Percentiles rank a stretch among this genome's conserved stretches.
phyloP scores from a whole-genome alignment of 805 yeast genomes.

The Spathaspora girioi region DNA sequence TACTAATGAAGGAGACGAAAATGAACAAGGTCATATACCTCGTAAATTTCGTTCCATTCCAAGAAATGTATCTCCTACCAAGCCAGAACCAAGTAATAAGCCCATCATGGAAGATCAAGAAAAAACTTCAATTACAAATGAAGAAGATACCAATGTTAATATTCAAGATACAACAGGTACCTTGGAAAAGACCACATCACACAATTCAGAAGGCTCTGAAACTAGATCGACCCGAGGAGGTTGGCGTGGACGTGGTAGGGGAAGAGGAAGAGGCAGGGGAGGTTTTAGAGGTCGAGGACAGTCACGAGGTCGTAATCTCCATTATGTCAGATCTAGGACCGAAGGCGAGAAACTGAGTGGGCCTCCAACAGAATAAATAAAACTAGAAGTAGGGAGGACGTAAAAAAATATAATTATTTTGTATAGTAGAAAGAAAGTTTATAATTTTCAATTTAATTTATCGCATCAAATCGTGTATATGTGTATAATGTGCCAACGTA shows the following conservation, averaged over 20 bases:
- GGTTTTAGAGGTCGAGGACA: conserved; percentile 4
- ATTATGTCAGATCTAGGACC: conserved; percentile 18
- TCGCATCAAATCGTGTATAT: background rate
- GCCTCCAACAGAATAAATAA: background rate
- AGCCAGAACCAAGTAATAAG: background rate
- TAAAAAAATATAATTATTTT: background rate
- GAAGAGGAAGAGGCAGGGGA: conserved; percentile 9
- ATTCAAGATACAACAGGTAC: background rate
- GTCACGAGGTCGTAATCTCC: conserved; percentile 18
- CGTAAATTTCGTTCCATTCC: conserved; percentile 2
- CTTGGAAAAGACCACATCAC: background rate
- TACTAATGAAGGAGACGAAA: background rate
- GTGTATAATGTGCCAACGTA: too few relatives aligned
- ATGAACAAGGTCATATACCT: conserved; percentile 1
- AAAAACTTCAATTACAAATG: background rate
- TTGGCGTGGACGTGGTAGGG: conserved; percentile 8
- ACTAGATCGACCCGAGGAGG: conserved; percentile 1
- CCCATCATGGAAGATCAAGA: background rate
- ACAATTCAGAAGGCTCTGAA: background rate
- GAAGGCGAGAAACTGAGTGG: background rate
- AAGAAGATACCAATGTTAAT: background rate
- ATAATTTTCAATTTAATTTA: background rate
- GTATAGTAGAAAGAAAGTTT: background rate
- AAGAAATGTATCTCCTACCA: background rate
- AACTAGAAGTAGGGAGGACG: background rate